Evolutionary conservation across 371 early-diverging fungal genomes (phyloP).

Genomic region (Ordospora pajunii): DNA sequence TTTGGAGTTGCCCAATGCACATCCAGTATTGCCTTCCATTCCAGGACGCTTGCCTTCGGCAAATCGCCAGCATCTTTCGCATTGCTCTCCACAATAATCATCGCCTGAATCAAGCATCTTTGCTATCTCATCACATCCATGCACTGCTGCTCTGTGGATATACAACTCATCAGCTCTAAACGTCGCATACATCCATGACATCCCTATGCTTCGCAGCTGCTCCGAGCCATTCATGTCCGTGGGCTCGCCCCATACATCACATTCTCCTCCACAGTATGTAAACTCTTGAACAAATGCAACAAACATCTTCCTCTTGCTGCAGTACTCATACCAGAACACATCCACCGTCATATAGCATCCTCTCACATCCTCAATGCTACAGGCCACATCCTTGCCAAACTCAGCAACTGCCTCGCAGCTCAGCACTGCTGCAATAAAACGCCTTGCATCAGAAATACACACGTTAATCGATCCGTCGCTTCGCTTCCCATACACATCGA

Average conservation of each 20-base stretch:
- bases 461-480: background rate
- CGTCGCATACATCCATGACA: background rate
- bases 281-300: background rate
- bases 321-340: background rate
- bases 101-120: background rate
- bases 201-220: background rate
- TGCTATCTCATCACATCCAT: background rate
- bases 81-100: background rate
- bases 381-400: background rate
- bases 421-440: background rate
- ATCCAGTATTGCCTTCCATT: too few relatives aligned
- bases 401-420: background rate
- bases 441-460: background rate
- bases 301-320: constrained; percentile 8
- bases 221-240: background rate
- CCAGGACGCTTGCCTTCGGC: too few relatives aligned
- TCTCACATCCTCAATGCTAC: background rate
- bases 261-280: constrained; percentile 22
- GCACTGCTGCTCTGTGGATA: background rate
- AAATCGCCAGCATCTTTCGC: background rate
- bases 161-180: background rate
- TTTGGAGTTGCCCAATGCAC: too few relatives aligned
- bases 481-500: background rate
- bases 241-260: constrained; percentile 10
- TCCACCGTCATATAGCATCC: constrained; percentile 18